Base-by-base conservation (phyloP, 2,329 filamentous ascomycete species). In the Drechmeria coniospora region DNA sequence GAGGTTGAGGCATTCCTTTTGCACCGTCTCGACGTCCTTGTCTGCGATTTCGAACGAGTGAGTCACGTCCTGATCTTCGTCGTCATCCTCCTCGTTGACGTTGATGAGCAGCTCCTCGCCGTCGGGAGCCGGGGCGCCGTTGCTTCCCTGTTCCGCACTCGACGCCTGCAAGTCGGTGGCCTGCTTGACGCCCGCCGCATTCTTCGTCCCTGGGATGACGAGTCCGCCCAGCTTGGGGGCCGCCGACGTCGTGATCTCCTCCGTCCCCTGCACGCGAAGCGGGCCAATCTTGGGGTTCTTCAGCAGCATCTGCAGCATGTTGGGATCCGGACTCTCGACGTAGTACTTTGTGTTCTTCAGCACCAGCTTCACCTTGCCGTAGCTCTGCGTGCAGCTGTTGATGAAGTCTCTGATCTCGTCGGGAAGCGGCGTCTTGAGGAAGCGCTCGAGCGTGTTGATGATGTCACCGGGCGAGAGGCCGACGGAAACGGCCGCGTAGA, bases 401-500 rank as follows among this genome's bases (percentile, higher is more conserved):
- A 87, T 87, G 50, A 87, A 94, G 7, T 71, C 61, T 35, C 75
- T 69, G 35, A 95, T 80, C 26, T 74, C 70, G n/a, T 79, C 68
- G 0, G 87, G 84, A 9, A 95, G 61, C 6, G 79, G 75, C 3
- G 80, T 92, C 58, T 95, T 95, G 12, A 84, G 82, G 40, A 94
- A 78, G 21, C 78, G 71, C 41, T 94, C 82, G 27, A 95, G 63
- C 21, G 84, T 82, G 39, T 77, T 77, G 42, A 95, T 83, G 37
- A 95, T 94, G 50, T 95, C 86, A 28, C 79, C 65, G 13, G 83
- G 82, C 28, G 81, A 77, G 33, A 95, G 59, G n/a, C 90, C 90
- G 33, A 95, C 84, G 6, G 84, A 93, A 4, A 95, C 82, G 22
- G 90, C 90, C 17, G 90, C 87, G 53, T 95, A 94, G 29, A 98